Conservation (phyloP, 495 filamentous ascomycete species). For the Corynascus novoguineensis region DNA sequence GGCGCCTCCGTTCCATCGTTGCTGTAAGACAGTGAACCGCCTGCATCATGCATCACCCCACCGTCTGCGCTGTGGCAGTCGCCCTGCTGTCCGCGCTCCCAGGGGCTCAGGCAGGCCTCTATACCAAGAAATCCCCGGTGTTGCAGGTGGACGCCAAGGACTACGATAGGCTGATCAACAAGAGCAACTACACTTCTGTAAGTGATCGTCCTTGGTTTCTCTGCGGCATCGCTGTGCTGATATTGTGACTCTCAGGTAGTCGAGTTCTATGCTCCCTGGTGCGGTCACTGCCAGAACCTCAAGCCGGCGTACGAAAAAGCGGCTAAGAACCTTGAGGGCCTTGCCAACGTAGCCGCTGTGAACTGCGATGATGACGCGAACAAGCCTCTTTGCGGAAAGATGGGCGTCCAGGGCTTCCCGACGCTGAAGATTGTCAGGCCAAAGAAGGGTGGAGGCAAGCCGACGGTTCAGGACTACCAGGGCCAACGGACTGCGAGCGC, state of each 20-base stretch:
- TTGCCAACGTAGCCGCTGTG: conserved; percentile 90
- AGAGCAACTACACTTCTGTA: conserved; percentile 89
- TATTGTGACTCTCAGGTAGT: conserved; percentile 35
- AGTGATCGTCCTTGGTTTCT: conserved; percentile 29
- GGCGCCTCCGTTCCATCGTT: background rate
- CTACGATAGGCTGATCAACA: conserved; percentile 78
- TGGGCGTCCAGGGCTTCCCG: conserved; percentile 94
- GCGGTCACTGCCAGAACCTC: conserved; percentile 92
- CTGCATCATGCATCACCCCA: conserved; percentile 41
- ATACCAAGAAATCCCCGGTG: conserved; percentile 82
- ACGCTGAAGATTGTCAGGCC: conserved; percentile 93
- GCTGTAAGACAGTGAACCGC: background rate
- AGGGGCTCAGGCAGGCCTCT: conserved; percentile 64
- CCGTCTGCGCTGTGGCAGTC: conserved; percentile 41
- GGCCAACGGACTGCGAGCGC: conserved; percentile 73
- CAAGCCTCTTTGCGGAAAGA: conserved; percentile 77
- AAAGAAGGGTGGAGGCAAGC: conserved; percentile 67
- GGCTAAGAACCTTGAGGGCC: conserved; percentile 76
- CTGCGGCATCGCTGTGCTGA: conserved; percentile 1
- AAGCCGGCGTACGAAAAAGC: conserved; percentile 95
- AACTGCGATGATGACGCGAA: conserved; percentile 95
- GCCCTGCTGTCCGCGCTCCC: conserved; percentile 51
- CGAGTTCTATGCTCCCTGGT: conserved; percentile 95
- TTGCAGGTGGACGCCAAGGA: conserved; percentile 76
- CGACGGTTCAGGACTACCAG: conserved; percentile 87